Base-by-base conservation (phyloP, 2,329 filamentous ascomycete genomes). In the Sclerotinia nivalis region DNA sequence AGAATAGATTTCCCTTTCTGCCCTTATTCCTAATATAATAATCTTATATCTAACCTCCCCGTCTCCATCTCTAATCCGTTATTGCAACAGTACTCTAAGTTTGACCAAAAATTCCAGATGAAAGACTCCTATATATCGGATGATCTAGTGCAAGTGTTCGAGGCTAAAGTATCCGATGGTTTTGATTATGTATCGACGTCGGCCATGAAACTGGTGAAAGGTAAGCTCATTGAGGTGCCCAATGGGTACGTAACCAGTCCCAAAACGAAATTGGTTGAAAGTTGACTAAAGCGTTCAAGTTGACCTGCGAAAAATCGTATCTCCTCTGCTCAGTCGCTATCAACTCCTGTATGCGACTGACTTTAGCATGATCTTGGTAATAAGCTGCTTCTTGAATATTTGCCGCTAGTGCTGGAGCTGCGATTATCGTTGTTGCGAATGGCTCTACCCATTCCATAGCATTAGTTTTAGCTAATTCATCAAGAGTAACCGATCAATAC, bases 261-360 rank as follows among this genome's bases (percentile, higher is more conserved):
- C 81, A 80, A 74, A 90, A 88, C 2, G 76, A 79, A 69, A 83
- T 79, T 0, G 87, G 85, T 59, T 81, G 81, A 18, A 88, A 70
- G 50, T 82, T 77, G 18, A 84, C 80, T 4, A 82, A 75, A 2
- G 82, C 81, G 77, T 91, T 91, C 68, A 93, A 80, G 71, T 88
- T 90, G 1, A 87, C 80, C 18, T 84, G 80, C 4, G 82, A 80
- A 74, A 91, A 91, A 72, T 89, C 87, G 76, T 91, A 93, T 13
- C 88, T 85, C 2, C 89, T 88, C 72, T 90, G 86, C 25, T 87
- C 87, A 0, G 91, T 93, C 45, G 89, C 89, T 50, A 91, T 82
- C 34, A 93, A 84, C 45, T 88, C 83, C 70, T 88, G 85, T 64
- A 90, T 84, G 68, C 86, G 83, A 59, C 82, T 81, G 73, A 84